A percentile compares a stretch with the other conserved stretches of the same genome.
These are phyloP conservation scores for Plasmodiophora brassicae DNA, from an alignment of 208 protist genomes.

Conservation along the genomic window DNA sequence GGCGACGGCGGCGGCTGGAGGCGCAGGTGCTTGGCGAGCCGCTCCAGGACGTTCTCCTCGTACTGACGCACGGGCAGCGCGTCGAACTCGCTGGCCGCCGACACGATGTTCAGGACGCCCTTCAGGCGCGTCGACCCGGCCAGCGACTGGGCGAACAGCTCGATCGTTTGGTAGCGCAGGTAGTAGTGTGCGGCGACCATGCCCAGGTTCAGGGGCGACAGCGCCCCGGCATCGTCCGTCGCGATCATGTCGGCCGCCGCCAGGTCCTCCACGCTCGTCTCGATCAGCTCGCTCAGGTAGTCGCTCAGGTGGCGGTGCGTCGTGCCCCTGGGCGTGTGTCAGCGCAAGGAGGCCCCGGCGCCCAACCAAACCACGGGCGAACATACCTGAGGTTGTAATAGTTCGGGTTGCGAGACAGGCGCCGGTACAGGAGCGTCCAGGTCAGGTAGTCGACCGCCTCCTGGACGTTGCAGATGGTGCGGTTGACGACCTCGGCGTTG, in stretches of 20 bases:
- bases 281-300: slow-evolving; percentile 79
- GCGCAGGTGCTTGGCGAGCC: slow-evolving; percentile 65
- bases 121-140: slow-evolving; percentile 64
- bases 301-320: slow-evolving; percentile 71
- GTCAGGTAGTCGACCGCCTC: slow-evolving; percentile 80
- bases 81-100: slow-evolving; percentile 66
- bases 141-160: slow-evolving; percentile 68
- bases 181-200: slow-evolving; percentile 77
- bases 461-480: slow-evolving; percentile 63
- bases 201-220: slow-evolving; percentile 71
- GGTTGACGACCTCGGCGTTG: slow-evolving; percentile 61
- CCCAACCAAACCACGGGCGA: too few relatives aligned
- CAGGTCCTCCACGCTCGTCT: slow-evolving; percentile 68
- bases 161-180: slow-evolving; percentile 74
- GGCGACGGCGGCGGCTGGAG: slow-evolving; percentile 47
- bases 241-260: slow-evolving; percentile 70
- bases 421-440: slow-evolving; percentile 76
- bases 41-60: slow-evolving; percentile 62
- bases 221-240: slow-evolving; percentile 57
- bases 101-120: slow-evolving; percentile 73
- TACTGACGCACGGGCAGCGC: slow-evolving; percentile 63
- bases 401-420: slow-evolving; percentile 77
- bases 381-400: slow-evolving; percentile 81
- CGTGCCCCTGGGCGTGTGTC: too few relatives aligned
- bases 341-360: too few relatives aligned